Conservation (phyloP, 1,139 yeast genomes). For the Trichomonascaceae sp. region DNA sequence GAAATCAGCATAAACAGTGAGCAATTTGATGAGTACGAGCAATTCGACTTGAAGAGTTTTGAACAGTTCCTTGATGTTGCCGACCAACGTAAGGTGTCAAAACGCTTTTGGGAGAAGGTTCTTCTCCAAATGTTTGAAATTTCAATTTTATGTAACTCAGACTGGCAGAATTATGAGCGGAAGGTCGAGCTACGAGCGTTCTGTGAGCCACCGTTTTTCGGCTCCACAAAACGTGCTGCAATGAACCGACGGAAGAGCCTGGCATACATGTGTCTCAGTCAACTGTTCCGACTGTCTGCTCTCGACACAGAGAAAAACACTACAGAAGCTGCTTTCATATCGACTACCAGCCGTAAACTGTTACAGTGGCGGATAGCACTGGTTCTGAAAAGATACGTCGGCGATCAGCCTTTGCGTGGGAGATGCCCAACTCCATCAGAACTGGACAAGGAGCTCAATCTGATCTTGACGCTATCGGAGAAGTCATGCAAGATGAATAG, state of each 20-base stretch:
- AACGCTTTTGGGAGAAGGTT: constrained; percentile 30
- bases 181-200: constrained; percentile 3
- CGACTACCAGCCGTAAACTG: constrained; percentile 31
- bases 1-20: constrained; percentile 2
- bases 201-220: constrained; percentile 22
- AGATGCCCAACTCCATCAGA: constrained; percentile 44
- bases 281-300: constrained; percentile 28
- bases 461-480: no score
- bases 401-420: constrained; percentile 39
- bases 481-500: no score
- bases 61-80: constrained; percentile 31
- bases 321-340: constrained; percentile 7
- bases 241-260: constrained; percentile 29
- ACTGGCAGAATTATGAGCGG: constrained; percentile 15
- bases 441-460: no score
- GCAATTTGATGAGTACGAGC: constrained; percentile 27
- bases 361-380: constrained; percentile 38
- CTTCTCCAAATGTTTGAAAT: constrained; percentile 33
- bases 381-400: constrained; percentile 37
- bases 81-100: constrained; percentile 26
- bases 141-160: constrained; percentile 40
- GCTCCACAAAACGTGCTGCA: constrained; percentile 34
- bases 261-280: constrained; percentile 36
- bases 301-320: constrained; percentile 13
- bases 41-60: constrained; percentile 37